phyloP scores from a whole-genome alignment of 1,284 basidiomycete species.

The Trichosporon sp. region DNA sequence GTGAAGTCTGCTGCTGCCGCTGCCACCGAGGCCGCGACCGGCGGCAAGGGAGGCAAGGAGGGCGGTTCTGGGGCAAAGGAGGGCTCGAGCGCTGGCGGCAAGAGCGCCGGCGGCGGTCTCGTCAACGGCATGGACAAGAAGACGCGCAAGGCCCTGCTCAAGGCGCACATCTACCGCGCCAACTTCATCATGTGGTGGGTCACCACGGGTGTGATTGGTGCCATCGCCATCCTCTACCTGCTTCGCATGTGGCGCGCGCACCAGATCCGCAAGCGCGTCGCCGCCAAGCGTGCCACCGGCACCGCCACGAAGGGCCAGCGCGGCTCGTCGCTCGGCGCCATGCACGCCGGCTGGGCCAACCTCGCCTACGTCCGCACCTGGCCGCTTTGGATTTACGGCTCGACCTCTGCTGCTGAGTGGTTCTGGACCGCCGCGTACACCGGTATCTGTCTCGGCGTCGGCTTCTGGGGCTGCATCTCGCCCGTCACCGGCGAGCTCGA shows the following conservation, averaged over 20 bases:
- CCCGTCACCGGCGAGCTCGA: conserved; percentile 11
- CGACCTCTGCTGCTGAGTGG: conserved; percentile 12
- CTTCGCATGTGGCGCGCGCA: conserved; percentile 2
- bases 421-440: conserved; percentile 18
- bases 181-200: conserved; percentile 14
- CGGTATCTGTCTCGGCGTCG: conserved; percentile 14
- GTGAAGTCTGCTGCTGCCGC: background rate
- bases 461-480: conserved; percentile 12
- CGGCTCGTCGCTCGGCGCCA: background rate
- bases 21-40: background rate
- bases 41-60: conserved; percentile 2
- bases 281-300: conserved; percentile 2
- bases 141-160: conserved; percentile 3
- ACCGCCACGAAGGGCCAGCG: background rate
- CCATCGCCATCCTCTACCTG: conserved; percentile 6
- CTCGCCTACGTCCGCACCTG: conserved; percentile 15
- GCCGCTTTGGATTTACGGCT: conserved; percentile 17
- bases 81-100: background rate
- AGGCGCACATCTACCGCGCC: conserved; percentile 3
- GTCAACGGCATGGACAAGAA: background rate
- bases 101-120: background rate
- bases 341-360: conserved; percentile 10
- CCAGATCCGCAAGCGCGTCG: conserved; percentile 10
- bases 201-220: conserved; percentile 12
- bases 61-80: background rate